These are phyloP conservation scores for Pythium coloratum DNA, from an alignment of 352 stramenopile species.

Conservation along the genomic window DNA sequence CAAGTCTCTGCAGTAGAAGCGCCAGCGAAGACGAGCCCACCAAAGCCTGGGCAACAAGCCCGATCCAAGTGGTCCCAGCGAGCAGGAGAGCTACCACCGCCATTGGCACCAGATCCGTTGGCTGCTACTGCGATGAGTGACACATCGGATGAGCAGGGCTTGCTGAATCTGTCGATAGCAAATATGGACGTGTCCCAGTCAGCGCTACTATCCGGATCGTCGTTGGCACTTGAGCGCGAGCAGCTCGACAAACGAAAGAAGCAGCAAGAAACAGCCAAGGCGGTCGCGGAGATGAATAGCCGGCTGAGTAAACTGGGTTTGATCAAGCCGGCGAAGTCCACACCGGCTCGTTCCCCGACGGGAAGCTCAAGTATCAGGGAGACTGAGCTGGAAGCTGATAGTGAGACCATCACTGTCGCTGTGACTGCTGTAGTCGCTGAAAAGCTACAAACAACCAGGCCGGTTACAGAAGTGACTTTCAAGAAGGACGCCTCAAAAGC, in stretches of 20 bases:
- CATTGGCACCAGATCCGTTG: not conserved
- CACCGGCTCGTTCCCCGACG: conserved; percentile 2
- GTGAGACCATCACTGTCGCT: not conserved
- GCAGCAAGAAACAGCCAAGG: conserved; percentile 72
- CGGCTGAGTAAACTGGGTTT: conserved; percentile 64
- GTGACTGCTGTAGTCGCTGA: not conserved
- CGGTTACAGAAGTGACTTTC: not conserved
- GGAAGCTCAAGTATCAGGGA: not conserved
- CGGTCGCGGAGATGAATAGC: conserved; percentile 73
- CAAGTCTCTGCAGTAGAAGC: conserved; percentile 15
- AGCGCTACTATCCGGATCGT: conserved; percentile 36
- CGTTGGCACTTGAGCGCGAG: conserved; percentile 65
- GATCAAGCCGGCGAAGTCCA: conserved; percentile 29
- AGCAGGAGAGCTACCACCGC: not conserved
- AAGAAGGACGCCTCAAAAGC: not conserved
- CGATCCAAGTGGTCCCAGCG: conserved; percentile 22
- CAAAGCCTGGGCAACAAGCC: not conserved
- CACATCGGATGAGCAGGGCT: not conserved
- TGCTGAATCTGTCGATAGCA: conserved; percentile 22
- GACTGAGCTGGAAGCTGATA: not conserved
- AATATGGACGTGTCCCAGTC: conserved; percentile 35
- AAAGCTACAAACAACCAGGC: not conserved
- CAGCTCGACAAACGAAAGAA: conserved; percentile 70
- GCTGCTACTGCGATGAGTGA: not conserved
- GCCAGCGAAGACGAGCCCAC: conserved; percentile 23